phyloP scores from a whole-genome alignment of 805 yeast species.

The Ogataea ramenticola region DNA sequence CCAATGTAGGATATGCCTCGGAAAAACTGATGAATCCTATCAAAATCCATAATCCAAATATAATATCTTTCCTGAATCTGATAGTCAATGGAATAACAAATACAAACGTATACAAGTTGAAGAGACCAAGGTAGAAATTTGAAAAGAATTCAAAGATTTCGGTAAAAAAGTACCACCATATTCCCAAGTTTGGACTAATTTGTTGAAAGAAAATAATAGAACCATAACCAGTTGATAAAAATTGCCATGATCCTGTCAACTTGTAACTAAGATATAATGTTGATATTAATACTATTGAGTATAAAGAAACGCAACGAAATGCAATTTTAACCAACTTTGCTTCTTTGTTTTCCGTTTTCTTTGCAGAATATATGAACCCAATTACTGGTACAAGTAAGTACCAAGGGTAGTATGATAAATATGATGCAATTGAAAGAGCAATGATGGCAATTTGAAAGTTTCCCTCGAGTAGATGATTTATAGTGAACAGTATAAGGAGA shows the following conservation, averaged over 20 bases:
- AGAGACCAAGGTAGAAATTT: constrained; percentile 75
- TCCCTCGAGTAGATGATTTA: constrained; percentile 35
- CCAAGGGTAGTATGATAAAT: constrained; percentile 56
- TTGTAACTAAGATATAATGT: constrained; percentile 33
- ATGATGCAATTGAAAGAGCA: constrained; percentile 54
- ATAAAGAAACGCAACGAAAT: constrained; percentile 23
- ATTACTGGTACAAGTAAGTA: constrained; percentile 55
- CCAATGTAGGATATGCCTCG: constrained; percentile 79
- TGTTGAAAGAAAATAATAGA: constrained; percentile 54
- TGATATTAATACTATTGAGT: constrained; percentile 15
- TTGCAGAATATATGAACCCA: constrained; percentile 12
- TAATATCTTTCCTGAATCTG: constrained; percentile 37
- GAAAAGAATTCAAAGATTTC: constrained; percentile 90
- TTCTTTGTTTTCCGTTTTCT: background rate
- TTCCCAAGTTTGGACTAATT: constrained; percentile 82
- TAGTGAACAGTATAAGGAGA: constrained; percentile 41
- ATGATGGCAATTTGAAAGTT: constrained; percentile 39
- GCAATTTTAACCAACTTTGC: background rate
- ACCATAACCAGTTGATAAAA: constrained; percentile 51
- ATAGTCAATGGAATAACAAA: constrained; percentile 70
- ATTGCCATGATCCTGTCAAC: constrained; percentile 33
- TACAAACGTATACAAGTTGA: constrained; percentile 64
- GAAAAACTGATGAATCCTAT: constrained; percentile 44
- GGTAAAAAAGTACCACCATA: constrained; percentile 98
- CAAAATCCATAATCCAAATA: constrained; percentile 34